These are phyloP conservation scores for Podaxis sp. DNA, from an alignment of 768 basidiomycete genomes.

Conservation along the genomic window DNA sequence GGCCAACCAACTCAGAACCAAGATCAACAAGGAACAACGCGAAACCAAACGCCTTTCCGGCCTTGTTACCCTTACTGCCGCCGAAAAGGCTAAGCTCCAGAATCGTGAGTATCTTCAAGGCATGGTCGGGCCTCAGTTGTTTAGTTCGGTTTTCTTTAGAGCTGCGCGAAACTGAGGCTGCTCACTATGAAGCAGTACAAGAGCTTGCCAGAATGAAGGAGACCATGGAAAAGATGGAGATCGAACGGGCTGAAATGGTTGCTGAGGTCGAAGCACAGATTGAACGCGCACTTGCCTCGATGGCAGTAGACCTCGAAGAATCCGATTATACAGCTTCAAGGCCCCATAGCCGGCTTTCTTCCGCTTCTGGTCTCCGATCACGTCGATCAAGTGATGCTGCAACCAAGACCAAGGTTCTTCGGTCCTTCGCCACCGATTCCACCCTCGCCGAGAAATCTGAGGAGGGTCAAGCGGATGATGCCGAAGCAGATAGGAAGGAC, in stretches of 20 bases:
- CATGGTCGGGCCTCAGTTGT: constrained; percentile 5
- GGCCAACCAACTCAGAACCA: constrained; percentile 78
- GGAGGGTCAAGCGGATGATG: constrained; percentile 31
- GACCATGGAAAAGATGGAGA: constrained; percentile 85
- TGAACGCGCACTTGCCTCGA: constrained; percentile 80
- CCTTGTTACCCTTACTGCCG: constrained; percentile 71
- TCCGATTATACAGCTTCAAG: constrained; percentile 76
- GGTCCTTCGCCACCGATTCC: constrained; percentile 78
- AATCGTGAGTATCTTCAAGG: constrained; percentile 55
- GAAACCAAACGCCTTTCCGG: constrained; percentile 86
- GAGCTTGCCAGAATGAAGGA: constrained; percentile 84
- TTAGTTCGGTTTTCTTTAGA: constrained; percentile 42
- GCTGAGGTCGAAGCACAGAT: constrained; percentile 94
- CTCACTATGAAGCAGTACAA: constrained; percentile 75
- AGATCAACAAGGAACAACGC: constrained; percentile 89
- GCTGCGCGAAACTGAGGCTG: constrained; percentile 76
- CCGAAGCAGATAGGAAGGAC: constrained; percentile 24
- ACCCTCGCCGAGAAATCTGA: constrained; percentile 72
- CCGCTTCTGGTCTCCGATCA: constrained; percentile 53
- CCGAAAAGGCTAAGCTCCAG: constrained; percentile 78
- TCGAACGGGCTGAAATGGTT: constrained; percentile 85
- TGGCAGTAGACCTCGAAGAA: constrained; percentile 79
- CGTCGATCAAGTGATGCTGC: constrained; percentile 61
- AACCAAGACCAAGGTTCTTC: constrained; percentile 47
- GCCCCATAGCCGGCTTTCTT: constrained; percentile 66